Evolutionary conservation across 176 grass and related monocot genomes (phyloP).

Genomic region (Eleusine coracana): DNA sequence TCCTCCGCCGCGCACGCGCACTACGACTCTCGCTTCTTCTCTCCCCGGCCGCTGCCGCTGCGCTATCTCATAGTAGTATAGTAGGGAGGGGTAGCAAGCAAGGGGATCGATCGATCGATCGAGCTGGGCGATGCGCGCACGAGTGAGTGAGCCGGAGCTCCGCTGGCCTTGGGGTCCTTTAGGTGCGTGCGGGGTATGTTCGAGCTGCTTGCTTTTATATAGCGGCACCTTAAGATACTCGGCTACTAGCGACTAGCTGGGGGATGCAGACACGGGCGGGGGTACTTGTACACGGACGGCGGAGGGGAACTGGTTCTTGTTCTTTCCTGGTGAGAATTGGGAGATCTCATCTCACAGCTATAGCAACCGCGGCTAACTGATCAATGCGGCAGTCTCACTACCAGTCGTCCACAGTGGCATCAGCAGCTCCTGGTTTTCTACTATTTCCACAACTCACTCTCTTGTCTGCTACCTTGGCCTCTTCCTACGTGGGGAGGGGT

Average conservation of each 20-base stretch:
- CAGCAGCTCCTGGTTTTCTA: neutral
- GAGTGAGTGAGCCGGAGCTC: slow-evolving; percentile 1
- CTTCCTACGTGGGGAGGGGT: neutral
- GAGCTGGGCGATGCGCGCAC: slow-evolving; percentile 17
- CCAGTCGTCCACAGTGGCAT: neutral
- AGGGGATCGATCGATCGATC: neutral
- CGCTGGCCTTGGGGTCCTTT: slow-evolving; percentile 37
- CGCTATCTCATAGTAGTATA: slow-evolving; percentile 40
- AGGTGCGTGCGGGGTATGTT: slow-evolving; percentile 47
- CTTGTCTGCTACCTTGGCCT: neutral
- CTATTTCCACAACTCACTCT: neutral
- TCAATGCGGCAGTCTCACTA: neutral
- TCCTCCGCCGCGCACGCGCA: neutral
- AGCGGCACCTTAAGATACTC: neutral
- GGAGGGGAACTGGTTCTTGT: slow-evolving; percentile 27
- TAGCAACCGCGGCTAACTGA: neutral
- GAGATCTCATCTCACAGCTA: neutral
- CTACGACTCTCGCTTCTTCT: neutral
- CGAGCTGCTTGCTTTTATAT: slow-evolving; percentile 47
- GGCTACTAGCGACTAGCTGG: slow-evolving; percentile 23
- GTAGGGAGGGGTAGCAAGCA: neutral
- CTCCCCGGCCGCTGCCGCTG: neutral
- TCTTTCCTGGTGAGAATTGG: neutral
- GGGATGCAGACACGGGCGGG: slow-evolving; percentile 20
- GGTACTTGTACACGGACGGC: slow-evolving; percentile 17